Evolutionary conservation across 495 filamentous ascomycete species (phyloP), one percentile per base, ranked within the genome.

Genomic region (Hypoxylon cercidicola): DNA sequence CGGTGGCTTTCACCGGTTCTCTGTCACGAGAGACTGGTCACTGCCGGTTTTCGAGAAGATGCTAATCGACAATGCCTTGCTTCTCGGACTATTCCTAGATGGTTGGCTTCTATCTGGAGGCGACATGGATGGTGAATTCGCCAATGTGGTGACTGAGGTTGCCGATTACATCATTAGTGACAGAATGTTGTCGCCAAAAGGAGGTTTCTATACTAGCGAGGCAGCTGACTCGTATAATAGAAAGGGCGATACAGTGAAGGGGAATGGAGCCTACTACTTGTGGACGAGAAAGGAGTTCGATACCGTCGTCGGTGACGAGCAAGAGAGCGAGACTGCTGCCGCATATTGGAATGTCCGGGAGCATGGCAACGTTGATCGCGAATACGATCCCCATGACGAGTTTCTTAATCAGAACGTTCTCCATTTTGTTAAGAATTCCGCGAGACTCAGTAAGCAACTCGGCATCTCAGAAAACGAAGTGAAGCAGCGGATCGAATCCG

Each of bases 1-100:
- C 2, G 86, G 89, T 70, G 95, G 95, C 3, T 97, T 98, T 71
- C 87, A 93, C 47, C 83, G 95, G 46, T 97, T 97, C 66, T 96
- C 92, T 35, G 89, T 97, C 6, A 98, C 95, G 5, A 78, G 84
- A 21, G 90, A 97, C 74, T 99, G 95, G 95, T 88, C 85, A 54
- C 75, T 99, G 39, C 95, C 95, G 20, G 93, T 97, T 70, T 99
- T 99, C 70, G 95, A 99, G 77, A 99, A 99, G 82, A 97, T 99
- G 92, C 85, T 97, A 2, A 93, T 94, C 56, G 96, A 98, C 71
- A 94, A 99, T 66, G 92, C 90, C 7, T 90, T 97, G 62, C 85
- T 99, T 11, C 76, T 99, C 12, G 85, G 90, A 60, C 84, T 92
- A 19, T 99, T 96, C 71, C 82, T 97, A 5, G 94, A 98, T 70